Evolutionary conservation across 805 yeast genomes (phyloP).

Genomic region (Yamadazyma paraphyllophila): DNA sequence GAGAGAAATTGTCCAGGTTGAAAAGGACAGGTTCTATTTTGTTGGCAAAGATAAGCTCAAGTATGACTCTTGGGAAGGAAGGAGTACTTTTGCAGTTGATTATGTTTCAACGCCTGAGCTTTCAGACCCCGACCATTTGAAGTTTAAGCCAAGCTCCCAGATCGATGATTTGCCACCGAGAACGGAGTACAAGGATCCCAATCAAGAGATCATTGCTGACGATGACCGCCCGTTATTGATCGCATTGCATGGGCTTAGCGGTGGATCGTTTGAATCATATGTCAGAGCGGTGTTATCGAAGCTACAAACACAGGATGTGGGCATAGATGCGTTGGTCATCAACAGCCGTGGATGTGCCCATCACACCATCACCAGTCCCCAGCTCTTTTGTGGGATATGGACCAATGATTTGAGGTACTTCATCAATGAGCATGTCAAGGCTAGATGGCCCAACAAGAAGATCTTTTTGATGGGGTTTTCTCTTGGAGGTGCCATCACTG

Average conservation of each 20-base stretch:
- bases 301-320: slow-evolving; percentile 37
- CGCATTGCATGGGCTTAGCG: slow-evolving; percentile 71
- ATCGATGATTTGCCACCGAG: slow-evolving; percentile 62
- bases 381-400: slow-evolving; percentile 63
- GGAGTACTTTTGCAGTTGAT: slow-evolving; percentile 50
- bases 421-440: slow-evolving; percentile 47
- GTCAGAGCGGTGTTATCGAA: slow-evolving; percentile 53
- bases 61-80: slow-evolving; percentile 42
- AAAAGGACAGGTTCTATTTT: slow-evolving; percentile 21
- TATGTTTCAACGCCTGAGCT: slow-evolving; percentile 28
- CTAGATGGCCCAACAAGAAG: slow-evolving; percentile 57
- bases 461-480: slow-evolving; percentile 70
- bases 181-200: slow-evolving; percentile 56
- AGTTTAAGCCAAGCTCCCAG: slow-evolving; percentile 45
- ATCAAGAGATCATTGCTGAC: slow-evolving; percentile 37
- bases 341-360: slow-evolving; percentile 78
- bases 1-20: slow-evolving; percentile 38
- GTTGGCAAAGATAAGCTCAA: slow-evolving; percentile 27
- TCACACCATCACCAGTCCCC: slow-evolving; percentile 67
- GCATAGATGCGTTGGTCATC: slow-evolving; percentile 57
- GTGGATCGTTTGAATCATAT: slow-evolving; percentile 77
- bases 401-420: slow-evolving; percentile 67
- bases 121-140: slow-evolving; percentile 21
- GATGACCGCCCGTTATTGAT: slow-evolving; percentile 57
- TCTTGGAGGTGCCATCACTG: slow-evolving; percentile 64